A percentile compares a stretch with the other conserved stretches of the same genome.
Conservation (phyloP, 73 alveolate genomes). For the Tetrahymena malaccensis region DNA sequence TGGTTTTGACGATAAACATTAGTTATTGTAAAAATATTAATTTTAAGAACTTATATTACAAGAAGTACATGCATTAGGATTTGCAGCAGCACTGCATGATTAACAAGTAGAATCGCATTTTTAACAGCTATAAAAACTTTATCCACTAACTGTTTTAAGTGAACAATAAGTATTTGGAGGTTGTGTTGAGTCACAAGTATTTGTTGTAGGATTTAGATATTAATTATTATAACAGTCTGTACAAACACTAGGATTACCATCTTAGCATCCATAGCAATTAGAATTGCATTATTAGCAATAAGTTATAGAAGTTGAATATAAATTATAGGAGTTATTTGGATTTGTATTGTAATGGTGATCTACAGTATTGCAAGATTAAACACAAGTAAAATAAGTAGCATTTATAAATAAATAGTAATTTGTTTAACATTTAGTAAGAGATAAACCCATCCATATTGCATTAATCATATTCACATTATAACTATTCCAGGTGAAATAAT, state of each 20-base stretch:
- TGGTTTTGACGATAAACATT: not conserved
- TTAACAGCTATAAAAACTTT: not conserved
- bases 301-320: not conserved
- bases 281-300: not conserved
- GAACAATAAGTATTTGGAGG: not conserved
- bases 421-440: not conserved
- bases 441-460: not conserved
- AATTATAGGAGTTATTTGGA: not conserved
- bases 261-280: not conserved
- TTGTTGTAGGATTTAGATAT: not conserved
- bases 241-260: not conserved
- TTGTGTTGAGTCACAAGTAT: not conserved
- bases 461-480: not conserved
- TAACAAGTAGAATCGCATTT: not conserved
- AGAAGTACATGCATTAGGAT: not conserved
- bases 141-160: not conserved
- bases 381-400: not conserved
- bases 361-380: not conserved
- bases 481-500: not conserved
- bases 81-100: no score
- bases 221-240: not conserved
- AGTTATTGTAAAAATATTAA: no score
- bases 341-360: not conserved
- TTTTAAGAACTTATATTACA: not conserved
- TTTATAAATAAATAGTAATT: not conserved